phyloP scores from a whole-genome alignment of 2,329 filamentous ascomycete genomes.

The Stemphylium vesicarium region DNA sequence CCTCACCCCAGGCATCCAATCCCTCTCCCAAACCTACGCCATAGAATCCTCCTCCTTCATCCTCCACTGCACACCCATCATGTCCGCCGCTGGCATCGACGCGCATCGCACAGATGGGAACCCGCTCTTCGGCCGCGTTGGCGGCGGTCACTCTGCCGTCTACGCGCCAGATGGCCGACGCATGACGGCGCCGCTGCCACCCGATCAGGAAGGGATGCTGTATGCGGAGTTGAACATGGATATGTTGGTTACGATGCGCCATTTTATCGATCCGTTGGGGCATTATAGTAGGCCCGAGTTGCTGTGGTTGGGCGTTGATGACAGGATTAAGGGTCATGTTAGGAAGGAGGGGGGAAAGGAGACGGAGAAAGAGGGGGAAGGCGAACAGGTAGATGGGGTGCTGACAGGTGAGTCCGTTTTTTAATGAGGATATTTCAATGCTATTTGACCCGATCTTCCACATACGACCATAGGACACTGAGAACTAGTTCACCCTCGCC shows the following conservation, averaged over 20 bases:
- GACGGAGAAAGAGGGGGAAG: background rate
- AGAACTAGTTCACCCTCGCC: too few species aligned
- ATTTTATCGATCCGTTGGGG: constrained; percentile 56
- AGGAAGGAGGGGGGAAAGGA: constrained; percentile 12
- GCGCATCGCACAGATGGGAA: constrained; percentile 52
- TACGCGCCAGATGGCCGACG: constrained; percentile 60
- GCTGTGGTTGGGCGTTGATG: constrained; percentile 57
- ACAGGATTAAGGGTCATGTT: constrained; percentile 38
- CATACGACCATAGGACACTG: background rate
- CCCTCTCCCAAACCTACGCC: constrained; percentile 61
- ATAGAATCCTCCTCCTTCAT: constrained; percentile 64
- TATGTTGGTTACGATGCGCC: constrained; percentile 50
- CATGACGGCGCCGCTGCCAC: constrained; percentile 49
- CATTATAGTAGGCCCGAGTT: constrained; percentile 61
- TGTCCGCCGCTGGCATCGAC: constrained; percentile 54
- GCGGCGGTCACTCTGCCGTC: constrained; percentile 57
- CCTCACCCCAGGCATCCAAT: too few species aligned
- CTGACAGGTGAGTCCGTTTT: too few species aligned
- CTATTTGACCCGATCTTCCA: too few species aligned
- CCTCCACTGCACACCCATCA: constrained; percentile 59
- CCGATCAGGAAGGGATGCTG: constrained; percentile 57
- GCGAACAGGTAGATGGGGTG: too few species aligned
- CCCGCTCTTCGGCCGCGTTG: constrained; percentile 51
- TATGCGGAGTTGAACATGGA: constrained; percentile 60
- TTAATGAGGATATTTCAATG: too few species aligned